phyloP scores from a whole-genome alignment of 1,139 yeast genomes.

The Pichia sp. region DNA sequence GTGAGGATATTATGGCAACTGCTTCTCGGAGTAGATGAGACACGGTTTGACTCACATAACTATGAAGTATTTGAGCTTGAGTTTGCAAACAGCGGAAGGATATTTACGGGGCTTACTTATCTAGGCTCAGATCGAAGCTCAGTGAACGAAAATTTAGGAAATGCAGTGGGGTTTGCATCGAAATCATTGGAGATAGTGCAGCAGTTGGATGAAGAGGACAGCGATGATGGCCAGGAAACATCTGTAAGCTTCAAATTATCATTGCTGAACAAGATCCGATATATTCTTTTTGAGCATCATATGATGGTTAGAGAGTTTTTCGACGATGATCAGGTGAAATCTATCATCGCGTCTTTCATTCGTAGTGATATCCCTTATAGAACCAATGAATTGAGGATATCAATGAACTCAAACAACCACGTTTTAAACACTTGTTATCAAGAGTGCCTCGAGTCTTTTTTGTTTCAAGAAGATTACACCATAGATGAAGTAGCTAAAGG shows the following conservation, averaged over 20 bases:
- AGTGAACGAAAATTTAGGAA: background rate
- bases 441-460: slow-evolving; percentile 3
- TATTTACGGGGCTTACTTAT: slow-evolving; percentile 10
- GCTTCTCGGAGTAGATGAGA: slow-evolving; percentile 25
- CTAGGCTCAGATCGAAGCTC: slow-evolving; percentile 3
- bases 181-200: slow-evolving; percentile 11
- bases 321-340: slow-evolving; percentile 1
- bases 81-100: slow-evolving; percentile 8
- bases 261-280: slow-evolving; percentile 14
- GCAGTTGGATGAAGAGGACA: slow-evolving; percentile 7
- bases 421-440: slow-evolving; percentile 9
- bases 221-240: background rate
- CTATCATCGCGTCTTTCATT: slow-evolving; percentile 1
- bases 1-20: slow-evolving; percentile 25
- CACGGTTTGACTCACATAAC: slow-evolving; percentile 16
- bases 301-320: slow-evolving; percentile 6
- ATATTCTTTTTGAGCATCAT: slow-evolving; percentile 12
- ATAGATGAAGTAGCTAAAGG: slow-evolving; percentile 6
- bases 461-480: background rate
- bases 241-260: slow-evolving; percentile 15
- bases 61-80: slow-evolving; percentile 21
- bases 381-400: background rate
- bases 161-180: slow-evolving; percentile 15
- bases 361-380: slow-evolving; percentile 6
- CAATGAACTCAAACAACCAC: slow-evolving; percentile 6